Evolutionary conservation across 495 filamentous ascomycete species (phyloP).

Genomic region (Daldinia caldariorum): DNA sequence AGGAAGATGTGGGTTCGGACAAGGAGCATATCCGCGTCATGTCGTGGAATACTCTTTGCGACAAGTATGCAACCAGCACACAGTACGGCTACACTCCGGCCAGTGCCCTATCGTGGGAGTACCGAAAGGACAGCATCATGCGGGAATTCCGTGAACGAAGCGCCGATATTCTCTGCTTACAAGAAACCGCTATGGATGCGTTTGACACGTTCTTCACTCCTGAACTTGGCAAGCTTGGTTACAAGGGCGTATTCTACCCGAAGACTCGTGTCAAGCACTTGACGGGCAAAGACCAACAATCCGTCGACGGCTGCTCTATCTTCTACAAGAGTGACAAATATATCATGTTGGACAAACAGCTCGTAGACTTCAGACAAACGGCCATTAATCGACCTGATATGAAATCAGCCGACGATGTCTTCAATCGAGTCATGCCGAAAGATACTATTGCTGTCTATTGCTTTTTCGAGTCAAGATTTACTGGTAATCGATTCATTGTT

Average conservation of each 20-base stretch:
- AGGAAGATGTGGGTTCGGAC: conserved; percentile 58
- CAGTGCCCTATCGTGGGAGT: conserved; percentile 82
- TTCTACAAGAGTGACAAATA: conserved; percentile 95
- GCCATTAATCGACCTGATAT: conserved; percentile 94
- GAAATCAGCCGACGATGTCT: conserved; percentile 94
- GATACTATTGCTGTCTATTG: conserved; percentile 92
- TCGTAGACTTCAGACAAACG: conserved; percentile 89
- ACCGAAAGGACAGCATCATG: conserved; percentile 81
- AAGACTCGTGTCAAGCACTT: conserved; percentile 89
- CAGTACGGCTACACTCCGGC: conserved; percentile 91
- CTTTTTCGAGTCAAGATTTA: conserved; percentile 89
- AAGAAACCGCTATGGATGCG: conserved; percentile 89
- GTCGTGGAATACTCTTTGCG: conserved; percentile 94
- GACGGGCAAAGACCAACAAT: conserved; percentile 83
- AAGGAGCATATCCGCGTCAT: conserved; percentile 75
- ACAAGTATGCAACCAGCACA: conserved; percentile 82
- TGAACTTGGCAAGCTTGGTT: conserved; percentile 81
- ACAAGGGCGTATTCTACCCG: conserved; percentile 92
- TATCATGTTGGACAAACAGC: conserved; percentile 88
- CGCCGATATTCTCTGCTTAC: conserved; percentile 89
- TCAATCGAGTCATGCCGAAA: conserved; percentile 96
- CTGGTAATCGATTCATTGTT: conserved; percentile 87
- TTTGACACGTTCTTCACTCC: conserved; percentile 90
- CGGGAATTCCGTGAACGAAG: conserved; percentile 80
- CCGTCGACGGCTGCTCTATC: conserved; percentile 93